Percentiles rank a stretch among this genome's conserved stretches.
Evolutionary conservation across 495 filamentous ascomycete genomes (phyloP).

Genomic region (Hypoxylon fragiforme): DNA sequence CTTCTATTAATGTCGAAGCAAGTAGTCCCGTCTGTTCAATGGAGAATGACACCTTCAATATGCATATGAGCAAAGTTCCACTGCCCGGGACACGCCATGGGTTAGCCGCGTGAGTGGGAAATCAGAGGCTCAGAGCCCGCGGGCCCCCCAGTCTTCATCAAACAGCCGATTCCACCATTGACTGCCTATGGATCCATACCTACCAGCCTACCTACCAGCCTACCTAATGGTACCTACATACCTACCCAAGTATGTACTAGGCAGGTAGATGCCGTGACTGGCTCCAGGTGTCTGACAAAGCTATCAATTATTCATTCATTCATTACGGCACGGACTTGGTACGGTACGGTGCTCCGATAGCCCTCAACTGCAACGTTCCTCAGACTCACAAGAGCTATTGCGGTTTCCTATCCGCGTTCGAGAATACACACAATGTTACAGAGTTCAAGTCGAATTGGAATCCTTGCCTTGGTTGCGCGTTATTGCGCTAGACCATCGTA

Average conservation of each 20-base stretch:
- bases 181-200: neutral
- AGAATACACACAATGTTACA: neutral
- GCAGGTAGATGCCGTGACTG: too few species aligned
- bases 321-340: too few species aligned
- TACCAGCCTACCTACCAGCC: neutral
- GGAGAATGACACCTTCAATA: conserved; percentile 9
- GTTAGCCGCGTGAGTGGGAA: conserved; percentile 25
- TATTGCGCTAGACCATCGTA: conserved; percentile 6
- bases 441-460: conserved; percentile 3
- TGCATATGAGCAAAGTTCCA: conserved; percentile 6
- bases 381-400: conserved; percentile 14
- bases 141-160: conserved; percentile 24
- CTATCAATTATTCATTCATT: too few species aligned
- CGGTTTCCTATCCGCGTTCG: conserved; percentile 18
- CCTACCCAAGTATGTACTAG: too few species aligned
- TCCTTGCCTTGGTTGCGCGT: conserved; percentile 11
- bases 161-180: conserved; percentile 2
- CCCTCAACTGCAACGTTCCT: conserved; percentile 19
- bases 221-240: too few species aligned
- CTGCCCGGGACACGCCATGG: conserved; percentile 7
- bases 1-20: conserved; percentile 6
- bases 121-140: conserved; percentile 13
- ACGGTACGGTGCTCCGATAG: too few species aligned
- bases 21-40: conserved; percentile 10
- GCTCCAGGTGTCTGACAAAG: too few species aligned